These are phyloP conservation scores for Phycomyces nitens DNA, from an alignment of 192 early-diverging fungal genomes.

Conservation along the genomic window DNA sequence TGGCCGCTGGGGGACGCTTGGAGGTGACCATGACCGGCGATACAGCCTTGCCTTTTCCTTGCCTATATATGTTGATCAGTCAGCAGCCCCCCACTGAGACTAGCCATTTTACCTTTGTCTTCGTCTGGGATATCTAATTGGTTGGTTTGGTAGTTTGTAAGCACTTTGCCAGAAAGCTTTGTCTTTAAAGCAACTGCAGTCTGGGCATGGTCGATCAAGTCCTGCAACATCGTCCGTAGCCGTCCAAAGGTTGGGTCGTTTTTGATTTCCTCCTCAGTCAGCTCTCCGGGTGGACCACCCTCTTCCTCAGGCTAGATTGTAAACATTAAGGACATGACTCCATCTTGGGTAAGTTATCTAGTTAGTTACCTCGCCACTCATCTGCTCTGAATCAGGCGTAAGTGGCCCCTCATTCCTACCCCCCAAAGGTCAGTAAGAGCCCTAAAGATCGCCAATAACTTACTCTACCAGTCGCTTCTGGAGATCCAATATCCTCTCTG, in stretches of 20 bases:
- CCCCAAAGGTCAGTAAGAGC: not conserved
- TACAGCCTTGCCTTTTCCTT: not conserved
- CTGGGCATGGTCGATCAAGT: constrained; percentile 8
- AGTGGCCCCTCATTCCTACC: constrained; percentile 27
- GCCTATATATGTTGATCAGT: no score
- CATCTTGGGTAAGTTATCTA: no score
- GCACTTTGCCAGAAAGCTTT: constrained; percentile 14
- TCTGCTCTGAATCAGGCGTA: constrained; percentile 22
- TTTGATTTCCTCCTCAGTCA: constrained; percentile 7
- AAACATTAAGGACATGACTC: no score
- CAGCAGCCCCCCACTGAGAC: no score
- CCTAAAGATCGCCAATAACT: not conserved
- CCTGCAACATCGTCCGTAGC: constrained; percentile 8
- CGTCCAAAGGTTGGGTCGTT: constrained; percentile 7
- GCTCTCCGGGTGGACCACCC: no score
- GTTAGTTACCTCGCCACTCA: not conserved
- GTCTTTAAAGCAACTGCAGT: constrained; percentile 9
- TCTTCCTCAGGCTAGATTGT: no score
- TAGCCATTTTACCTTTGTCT: constrained; percentile 12
- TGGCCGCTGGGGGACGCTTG: not conserved
- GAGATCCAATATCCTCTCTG: constrained; percentile 14
- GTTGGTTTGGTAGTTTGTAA: constrained; percentile 3
- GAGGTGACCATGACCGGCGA: not conserved
- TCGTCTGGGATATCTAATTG: not conserved
- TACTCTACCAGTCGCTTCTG: constrained; percentile 26